Evolutionary conservation across 2,329 filamentous ascomycete species (phyloP).

Genomic region (Fusarium vanettenii): DNA sequence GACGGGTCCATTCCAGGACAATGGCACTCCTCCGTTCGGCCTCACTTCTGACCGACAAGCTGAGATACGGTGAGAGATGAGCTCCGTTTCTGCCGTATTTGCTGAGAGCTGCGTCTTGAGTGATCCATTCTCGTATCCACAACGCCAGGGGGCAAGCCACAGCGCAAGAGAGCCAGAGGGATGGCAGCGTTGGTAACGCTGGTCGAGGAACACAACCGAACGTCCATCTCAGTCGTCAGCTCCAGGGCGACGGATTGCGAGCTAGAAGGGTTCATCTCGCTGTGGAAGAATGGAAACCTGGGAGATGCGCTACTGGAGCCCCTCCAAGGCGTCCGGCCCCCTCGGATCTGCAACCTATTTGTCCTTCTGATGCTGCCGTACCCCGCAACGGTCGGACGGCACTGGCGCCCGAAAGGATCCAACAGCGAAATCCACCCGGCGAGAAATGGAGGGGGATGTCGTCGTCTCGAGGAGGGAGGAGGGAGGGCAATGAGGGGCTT

Average conservation of each 20-base stretch:
- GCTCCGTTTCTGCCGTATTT: constrained; percentile 11
- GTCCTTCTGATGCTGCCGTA: constrained; percentile 34
- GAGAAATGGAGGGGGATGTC: constrained; percentile 22
- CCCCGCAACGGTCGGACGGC: constrained; percentile 45
- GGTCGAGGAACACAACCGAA: not conserved
- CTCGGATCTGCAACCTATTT: constrained; percentile 45
- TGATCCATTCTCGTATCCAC: constrained; percentile 33
- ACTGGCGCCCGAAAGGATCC: constrained; percentile 41
- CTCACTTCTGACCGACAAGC: constrained; percentile 2
- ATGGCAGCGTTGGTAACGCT: constrained; percentile 7
- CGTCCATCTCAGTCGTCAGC: constrained; percentile 1
- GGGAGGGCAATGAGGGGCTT: constrained; percentile 24
- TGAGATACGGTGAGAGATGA: not conserved
- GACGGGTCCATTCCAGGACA: constrained; percentile 22
- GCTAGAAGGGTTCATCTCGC: constrained; percentile 38
- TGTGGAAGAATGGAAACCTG: constrained; percentile 39
- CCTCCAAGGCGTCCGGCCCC: constrained; percentile 34
- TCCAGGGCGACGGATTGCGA: constrained; percentile 17
- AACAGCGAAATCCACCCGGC: constrained; percentile 26
- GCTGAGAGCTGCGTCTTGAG: not conserved
- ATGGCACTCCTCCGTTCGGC: not conserved
- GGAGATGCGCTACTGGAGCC: constrained; percentile 27
- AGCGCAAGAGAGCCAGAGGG: constrained; percentile 15
- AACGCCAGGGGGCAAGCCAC: constrained; percentile 18
- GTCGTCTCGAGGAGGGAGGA: constrained; percentile 2